Evolutionary conservation across 106 monocot genomes (phyloP).

Genomic region (Cymbidium sinense): DNA sequence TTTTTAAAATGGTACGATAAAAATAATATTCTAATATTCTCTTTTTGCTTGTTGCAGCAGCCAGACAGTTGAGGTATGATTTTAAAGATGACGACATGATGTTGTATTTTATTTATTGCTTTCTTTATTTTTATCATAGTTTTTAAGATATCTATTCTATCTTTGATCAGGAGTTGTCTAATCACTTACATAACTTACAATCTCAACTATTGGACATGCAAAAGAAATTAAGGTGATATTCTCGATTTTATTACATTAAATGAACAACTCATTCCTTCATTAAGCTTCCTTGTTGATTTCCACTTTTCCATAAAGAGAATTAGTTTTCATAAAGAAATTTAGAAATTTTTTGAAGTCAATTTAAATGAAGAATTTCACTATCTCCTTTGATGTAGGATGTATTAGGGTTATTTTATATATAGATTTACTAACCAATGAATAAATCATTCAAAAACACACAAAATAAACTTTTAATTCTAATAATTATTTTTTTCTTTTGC

Average conservation of each 20-base stretch:
- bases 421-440: no score
- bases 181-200: conserved; percentile 38
- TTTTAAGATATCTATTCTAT: conserved; percentile 8
- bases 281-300: background rate
- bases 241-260: background rate
- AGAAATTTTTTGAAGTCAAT: no score
- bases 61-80: conserved; percentile 69
- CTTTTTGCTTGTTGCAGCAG: conserved; percentile 38
- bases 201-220: conserved; percentile 55
- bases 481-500: no score
- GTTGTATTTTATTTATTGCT: background rate
- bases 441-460: no score
- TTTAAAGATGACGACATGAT: background rate
- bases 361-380: no score
- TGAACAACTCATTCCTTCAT: background rate
- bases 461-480: no score
- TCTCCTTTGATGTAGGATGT: no score
- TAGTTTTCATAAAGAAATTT: background rate
- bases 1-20: background rate
- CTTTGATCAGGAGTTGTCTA: conserved; percentile 51
- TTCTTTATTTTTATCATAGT: background rate
- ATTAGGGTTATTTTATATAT: no score
- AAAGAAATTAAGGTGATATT: conserved; percentile 52
- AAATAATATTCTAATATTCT: conserved; percentile 7
- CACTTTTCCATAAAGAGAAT: background rate